phyloP scores from a whole-genome alignment of 1,284 basidiomycete species.

The Retiboletus flavoniger region DNA sequence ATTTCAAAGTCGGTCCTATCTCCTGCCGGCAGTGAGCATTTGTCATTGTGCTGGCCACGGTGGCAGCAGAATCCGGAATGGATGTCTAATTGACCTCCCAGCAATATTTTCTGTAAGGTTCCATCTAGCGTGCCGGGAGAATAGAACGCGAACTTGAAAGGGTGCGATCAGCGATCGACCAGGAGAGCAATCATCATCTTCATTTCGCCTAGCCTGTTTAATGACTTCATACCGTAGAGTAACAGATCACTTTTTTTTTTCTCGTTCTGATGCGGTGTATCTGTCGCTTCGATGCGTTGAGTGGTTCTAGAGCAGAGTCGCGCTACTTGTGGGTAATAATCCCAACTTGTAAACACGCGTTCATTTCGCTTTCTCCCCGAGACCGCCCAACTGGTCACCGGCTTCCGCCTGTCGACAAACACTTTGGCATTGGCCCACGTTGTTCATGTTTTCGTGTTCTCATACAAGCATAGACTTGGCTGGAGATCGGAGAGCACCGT shows the following conservation, averaged over 20 bases:
- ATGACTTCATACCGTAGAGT: constrained; percentile 16
- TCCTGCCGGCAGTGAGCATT: background rate
- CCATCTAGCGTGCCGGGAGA: background rate
- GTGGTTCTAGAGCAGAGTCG: constrained; percentile 21
- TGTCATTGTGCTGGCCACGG: background rate
- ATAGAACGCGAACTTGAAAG: constrained; percentile 6
- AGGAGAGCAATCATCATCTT: constrained; percentile 22
- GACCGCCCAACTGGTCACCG: background rate
- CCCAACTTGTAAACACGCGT: constrained; percentile 1
- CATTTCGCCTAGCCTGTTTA: constrained; percentile 29
- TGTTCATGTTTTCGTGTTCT: too few species aligned
- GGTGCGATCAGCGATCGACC: constrained; percentile 30
- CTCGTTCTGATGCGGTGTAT: background rate
- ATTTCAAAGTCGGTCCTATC: constrained; percentile 12
- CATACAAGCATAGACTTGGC: background rate
- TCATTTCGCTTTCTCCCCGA: constrained; percentile 18
- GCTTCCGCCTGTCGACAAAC: background rate
- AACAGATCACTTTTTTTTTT: background rate
- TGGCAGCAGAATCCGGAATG: constrained; percentile 3
- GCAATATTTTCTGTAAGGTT: background rate
- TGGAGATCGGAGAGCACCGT: too few species aligned
- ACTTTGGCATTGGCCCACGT: background rate
- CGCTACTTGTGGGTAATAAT: constrained; percentile 1
- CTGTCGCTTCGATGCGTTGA: background rate
- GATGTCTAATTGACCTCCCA: background rate